Percentiles rank a stretch among this genome's conserved stretches.
phyloP scores from a whole-genome alignment of 257 asterid genomes.

The Osmanthus fragrans region DNA sequence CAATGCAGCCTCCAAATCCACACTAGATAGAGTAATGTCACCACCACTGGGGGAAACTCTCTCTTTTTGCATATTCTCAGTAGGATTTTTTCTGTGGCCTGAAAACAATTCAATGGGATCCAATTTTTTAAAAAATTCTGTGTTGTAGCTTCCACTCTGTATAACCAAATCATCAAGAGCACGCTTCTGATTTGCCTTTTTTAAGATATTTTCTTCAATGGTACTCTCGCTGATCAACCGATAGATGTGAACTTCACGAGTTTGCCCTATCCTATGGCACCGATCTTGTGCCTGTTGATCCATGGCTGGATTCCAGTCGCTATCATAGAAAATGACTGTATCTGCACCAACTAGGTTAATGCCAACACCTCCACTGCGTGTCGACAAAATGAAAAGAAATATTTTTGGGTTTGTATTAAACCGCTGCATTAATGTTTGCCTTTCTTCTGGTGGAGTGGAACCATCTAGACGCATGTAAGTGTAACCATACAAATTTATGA shows the following conservation, averaged over 20 bases:
- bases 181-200: conserved; percentile 97
- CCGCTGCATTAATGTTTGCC: conserved; percentile 98
- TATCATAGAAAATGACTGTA: conserved; percentile 94
- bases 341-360: conserved; percentile 98
- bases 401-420: conserved; percentile 90
- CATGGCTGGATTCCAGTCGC: conserved; percentile 99
- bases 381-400: conserved; percentile 90
- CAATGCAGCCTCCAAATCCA: conserved; percentile 94
- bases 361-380: conserved; percentile 99
- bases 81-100: conserved; percentile 51
- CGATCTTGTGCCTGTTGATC: conserved; percentile 99
- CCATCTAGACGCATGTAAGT: conserved; percentile 99
- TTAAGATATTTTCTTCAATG: conserved; percentile 93
- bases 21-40: conserved; percentile 65
- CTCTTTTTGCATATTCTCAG: conserved; percentile 40
- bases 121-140: conserved; percentile 89
- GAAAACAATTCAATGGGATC: conserved; percentile 94
- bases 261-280: conserved; percentile 98
- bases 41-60: conserved; percentile 41
- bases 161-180: conserved; percentile 92
- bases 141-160: conserved; percentile 95
- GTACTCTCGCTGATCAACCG: conserved; percentile 97
- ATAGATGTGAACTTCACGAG: conserved; percentile 95
- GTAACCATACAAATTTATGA: conserved; percentile 90
- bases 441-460: conserved; percentile 94